Evolutionary conservation across 345 rosid species (phyloP), one percentile per base, ranked within the genome.

Genomic region (Excoecaria cochinchinensis): DNA sequence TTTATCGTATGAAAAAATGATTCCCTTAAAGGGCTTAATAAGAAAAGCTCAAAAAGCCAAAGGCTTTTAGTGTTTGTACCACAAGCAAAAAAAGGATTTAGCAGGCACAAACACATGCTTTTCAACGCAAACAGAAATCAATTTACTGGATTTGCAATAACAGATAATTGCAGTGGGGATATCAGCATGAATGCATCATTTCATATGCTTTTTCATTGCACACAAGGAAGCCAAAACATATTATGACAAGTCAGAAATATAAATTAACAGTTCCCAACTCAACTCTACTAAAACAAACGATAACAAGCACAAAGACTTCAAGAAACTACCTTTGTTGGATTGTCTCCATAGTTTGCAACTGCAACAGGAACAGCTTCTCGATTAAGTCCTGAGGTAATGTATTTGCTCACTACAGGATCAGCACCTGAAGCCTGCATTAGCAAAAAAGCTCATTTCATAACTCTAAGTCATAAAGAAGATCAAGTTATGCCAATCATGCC

Each of bases 311-410:
- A 56, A 64, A 51, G 36, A 40, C 25, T 59, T 47, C 4, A 24
- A 24, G 22, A 56, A 69, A 58, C 9, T 75, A 92, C 98, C 95
- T 92, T 91, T 11, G 90, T 81, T 63, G 93, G 93, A 83, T 90
- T 86, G 78, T 94, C 98, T 73, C 98, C 97, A 72, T 88, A 94
- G 80, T 84, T 91, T 69, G 93, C 89, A 74, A 93, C 87, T 3
- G 97, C 98, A 58, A 91, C 57, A 31, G 80, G 74, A 79, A 90
- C 93, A 72, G 93, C 94, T 63, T 91, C 97, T 69, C 86, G 87
- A 80, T 78, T 86, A 16, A 89, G 89, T 52, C 95, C 93, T 14
- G 86, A 84, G 11, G 95, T 84, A 72, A 86, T 74, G 78, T 93
- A 93, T 76, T 85, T 91, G 86, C 82, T 87, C 69, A 86, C 88